Base-by-base conservation (phyloP, 2,329 filamentous ascomycete genomes). In the Blastomyces parvus region DNA sequence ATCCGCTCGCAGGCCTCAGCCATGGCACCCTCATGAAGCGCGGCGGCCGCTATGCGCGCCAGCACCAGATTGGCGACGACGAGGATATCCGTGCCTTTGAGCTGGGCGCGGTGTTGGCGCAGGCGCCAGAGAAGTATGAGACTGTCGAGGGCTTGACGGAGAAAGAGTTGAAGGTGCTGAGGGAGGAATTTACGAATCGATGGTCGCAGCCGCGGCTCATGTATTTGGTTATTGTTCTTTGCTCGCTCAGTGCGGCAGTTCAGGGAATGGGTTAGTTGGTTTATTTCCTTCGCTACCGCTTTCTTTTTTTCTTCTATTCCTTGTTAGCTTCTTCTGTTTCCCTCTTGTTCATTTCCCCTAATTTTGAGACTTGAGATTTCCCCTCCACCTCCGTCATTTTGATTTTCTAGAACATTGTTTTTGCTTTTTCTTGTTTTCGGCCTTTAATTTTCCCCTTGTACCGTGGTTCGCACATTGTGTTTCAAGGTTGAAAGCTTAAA, bases 191-290 rank as follows among this genome's bases (percentile, higher is more conserved):
- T 50, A 82, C 81, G 0, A 81, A 88, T 69, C 86, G 84, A 65
- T 91, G 88, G 88, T 83, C 81, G 6, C 88, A 91, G 68, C 87
- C 88, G 0, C 78, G 72, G 66, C 82, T 83, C 71, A 79, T 90
- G 59, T 89, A 88, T 72, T 79, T 85, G 60, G 81, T 89, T 8
- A 84, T 90, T 66, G 70, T 86, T 64, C 79, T 87, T 44, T 88
- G 86, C 69, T 88, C 85, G n/a, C 79, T 84, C 25, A 87, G 83
- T 53, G 87, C 87, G 19, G 86, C 86, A 30, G 87, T 89, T 0
- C 87, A 89, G 70, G 87, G 86, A 68, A 87, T 88, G 84, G 79
- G 80, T 81, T 69, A 66, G 77, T 73, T 50, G 17, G 17, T 48
- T 36, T 48, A 40, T 59, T 40, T 55, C 25, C 9, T 33, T 17